Base-by-base conservation (phyloP, 495 filamentous ascomycete species). In the Penicillium alfredii region DNA sequence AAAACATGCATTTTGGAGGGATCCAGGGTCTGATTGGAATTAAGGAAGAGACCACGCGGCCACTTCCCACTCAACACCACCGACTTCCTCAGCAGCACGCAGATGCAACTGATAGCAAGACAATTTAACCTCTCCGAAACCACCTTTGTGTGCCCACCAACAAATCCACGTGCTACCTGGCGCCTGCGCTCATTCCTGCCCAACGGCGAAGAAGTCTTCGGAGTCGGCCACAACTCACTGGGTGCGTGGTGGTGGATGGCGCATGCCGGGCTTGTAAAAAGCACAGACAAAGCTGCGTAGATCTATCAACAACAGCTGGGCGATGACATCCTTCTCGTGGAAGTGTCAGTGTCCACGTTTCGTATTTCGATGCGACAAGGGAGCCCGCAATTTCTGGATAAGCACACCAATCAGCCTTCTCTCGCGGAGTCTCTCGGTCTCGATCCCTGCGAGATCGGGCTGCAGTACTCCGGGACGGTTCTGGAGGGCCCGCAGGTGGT, bases 111-210 rank as follows among this genome's bases (percentile, higher is more conserved):
- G 8, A 32, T 51, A 23, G 39, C 47, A 16, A 27, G 47, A 15
- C 43, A 51, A 36, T 51, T 51, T 35, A 51, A 51, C 21, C 47
- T 47, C 40, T 47, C 47, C 10, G 47, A 51, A 33, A 51, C 47
- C 10, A 51, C 47, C 11, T 51, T 51, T 28, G 31, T 51, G 25
- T 51, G 44, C 23, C 38, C 47, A 13, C 34, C 47, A 8, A 23
- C 24, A 30, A 26, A 8, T 11, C 13, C 34, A 3, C 17, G 12
- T 23, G 35, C 40, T 4, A 44, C 40, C 18, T 49, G 35, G 22
- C 35, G 30, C 3, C 40, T 48, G n/a, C 31, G 40, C 12, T 48
- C 40, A 6, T 48, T 48, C 25, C 45, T 44, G 4, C 45, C 45
- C 9, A 48, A 48, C 11, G 45, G 45, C n/a, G 39, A 35, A 16